Base-by-base conservation (phyloP, 192 early-diverging fungal genomes). In the Umbelopsis sp. region DNA sequence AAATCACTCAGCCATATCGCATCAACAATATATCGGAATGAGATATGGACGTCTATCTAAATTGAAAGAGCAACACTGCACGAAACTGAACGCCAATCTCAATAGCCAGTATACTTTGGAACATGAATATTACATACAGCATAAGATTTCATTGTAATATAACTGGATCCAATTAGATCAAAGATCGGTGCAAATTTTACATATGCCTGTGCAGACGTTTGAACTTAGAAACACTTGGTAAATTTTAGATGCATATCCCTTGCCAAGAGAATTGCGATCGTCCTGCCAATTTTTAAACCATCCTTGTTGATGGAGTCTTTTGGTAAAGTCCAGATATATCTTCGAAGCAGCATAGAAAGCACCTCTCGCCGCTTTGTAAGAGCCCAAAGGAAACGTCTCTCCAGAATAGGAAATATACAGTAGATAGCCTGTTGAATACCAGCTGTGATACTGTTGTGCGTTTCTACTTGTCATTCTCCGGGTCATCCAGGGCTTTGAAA, bases 271-370 rank as follows among this genome's bases (percentile, higher is more conserved):
- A 62, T 29, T 34, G 11, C 31, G 1, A 32, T 29, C 0, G 29
- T 31, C 0, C 29, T 14, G 20, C 12, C 31, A 29, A 62, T 20
- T 4, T 29, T 26, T 34, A 73, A 9, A 20, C 41, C 25, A 38
- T 74, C 50, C 32, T 45, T 45, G 47, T 74, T 65, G 34, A 74
- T 54, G 14, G 59, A 66, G n/a, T 66, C 38, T 20, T 51, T 34
- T 16, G 45, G 65, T 1, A 74, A 29, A 25, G 25, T 25, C 72
- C 56, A 65, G 22, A 44, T 45, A n/a, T 47, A 74, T 32, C 47
- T 68, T 22, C 54, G 43, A 17, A 49, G 29, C 4, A 71, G 47
- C 75, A 89, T 87, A 4, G 84, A 50, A 9, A 89, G 73, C 17
- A 85, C 74, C 12, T 53, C 11, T n/a, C 45, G 51, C 24, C 79